Conservation (phyloP, 2,329 filamentous ascomycete genomes). For the Leptographium procerum region DNA sequence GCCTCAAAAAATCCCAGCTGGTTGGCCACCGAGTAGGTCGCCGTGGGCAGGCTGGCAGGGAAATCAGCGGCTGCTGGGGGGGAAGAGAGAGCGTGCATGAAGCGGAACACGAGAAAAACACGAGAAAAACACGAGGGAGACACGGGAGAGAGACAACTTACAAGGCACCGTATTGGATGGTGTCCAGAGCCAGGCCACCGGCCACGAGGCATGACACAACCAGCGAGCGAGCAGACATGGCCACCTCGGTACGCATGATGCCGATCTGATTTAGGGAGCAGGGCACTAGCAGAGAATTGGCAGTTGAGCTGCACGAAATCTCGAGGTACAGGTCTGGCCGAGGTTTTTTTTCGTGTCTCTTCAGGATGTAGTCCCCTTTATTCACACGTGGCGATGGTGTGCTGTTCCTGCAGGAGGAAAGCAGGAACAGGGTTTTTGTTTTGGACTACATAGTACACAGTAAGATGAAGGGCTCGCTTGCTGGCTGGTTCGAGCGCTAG, state of each 20-base stretch:
- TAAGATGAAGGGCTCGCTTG: too few relatives aligned
- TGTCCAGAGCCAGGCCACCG: not conserved
- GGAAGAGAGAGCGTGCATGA: too few relatives aligned
- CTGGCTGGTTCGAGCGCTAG: too few relatives aligned
- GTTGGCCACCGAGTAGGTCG: slow-evolving; percentile 72
- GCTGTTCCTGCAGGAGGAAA: too few relatives aligned
- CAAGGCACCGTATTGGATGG: slow-evolving; percentile 2
- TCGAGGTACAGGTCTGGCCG: too few relatives aligned
- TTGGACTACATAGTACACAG: too few relatives aligned
- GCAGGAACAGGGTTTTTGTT: too few relatives aligned
- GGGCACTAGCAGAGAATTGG: too few relatives aligned
- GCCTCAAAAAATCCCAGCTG: slow-evolving; percentile 77
- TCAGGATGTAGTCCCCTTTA: not conserved
- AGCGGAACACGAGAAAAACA: not conserved
- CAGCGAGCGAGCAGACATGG: not conserved
- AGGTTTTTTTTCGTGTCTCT: too few relatives aligned
- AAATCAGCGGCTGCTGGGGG: not conserved
- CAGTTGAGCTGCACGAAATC: not conserved
- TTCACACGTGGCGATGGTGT: not conserved
- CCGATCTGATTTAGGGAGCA: not conserved
- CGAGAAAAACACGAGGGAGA: not conserved
- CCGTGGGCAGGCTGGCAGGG: slow-evolving; percentile 62
- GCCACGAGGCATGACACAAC: not conserved
- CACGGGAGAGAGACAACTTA: not conserved
- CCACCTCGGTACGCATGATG: not conserved